Conservation (phyloP, 768 basidiomycete species). For the Mycena kentingensis region DNA sequence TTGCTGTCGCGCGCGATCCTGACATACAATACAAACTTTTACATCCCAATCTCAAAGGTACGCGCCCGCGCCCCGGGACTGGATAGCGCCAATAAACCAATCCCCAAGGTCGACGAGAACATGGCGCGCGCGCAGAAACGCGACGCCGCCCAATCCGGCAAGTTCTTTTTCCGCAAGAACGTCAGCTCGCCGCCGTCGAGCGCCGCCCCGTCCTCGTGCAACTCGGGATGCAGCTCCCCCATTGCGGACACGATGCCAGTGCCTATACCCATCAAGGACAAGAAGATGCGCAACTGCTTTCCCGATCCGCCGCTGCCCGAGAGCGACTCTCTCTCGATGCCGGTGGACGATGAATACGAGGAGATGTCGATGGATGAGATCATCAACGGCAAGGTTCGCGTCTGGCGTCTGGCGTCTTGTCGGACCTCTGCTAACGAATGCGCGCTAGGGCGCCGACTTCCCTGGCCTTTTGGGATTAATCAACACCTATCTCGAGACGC, state of each 20-base stretch:
- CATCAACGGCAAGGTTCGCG: slow-evolving; percentile 83
- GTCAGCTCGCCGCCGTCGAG: slow-evolving; percentile 66
- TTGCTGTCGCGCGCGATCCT: slow-evolving; percentile 93
- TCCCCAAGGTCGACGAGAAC: slow-evolving; percentile 92
- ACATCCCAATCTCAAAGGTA: slow-evolving; percentile 96
- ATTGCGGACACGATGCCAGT: slow-evolving; percentile 34
- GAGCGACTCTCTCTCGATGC: slow-evolving; percentile 41
- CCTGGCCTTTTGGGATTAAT: slow-evolving; percentile 83
- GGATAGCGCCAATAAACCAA: too few relatives aligned
- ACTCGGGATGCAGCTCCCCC: slow-evolving; percentile 41
- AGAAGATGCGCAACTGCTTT: slow-evolving; percentile 73
- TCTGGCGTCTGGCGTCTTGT: slow-evolving; percentile 5
- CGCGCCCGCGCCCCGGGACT: too few relatives aligned
- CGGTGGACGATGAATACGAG: slow-evolving; percentile 82
- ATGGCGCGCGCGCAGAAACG: slow-evolving; percentile 89
- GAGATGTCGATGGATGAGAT: slow-evolving; percentile 93
- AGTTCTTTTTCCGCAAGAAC: slow-evolving; percentile 89
- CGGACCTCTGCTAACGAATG: slow-evolving; percentile 1
- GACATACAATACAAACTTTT: slow-evolving; percentile 89
- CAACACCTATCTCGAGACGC: slow-evolving; percentile 79
- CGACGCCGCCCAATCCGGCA: slow-evolving; percentile 70
- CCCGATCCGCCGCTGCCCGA: slow-evolving; percentile 57
- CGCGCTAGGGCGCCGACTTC: slow-evolving; percentile 58
- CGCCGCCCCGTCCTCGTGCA: slow-evolving; percentile 45
- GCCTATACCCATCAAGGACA: slow-evolving; percentile 54